phyloP scores from a whole-genome alignment of 257 asterid genomes.

The Lycium barbarum region DNA sequence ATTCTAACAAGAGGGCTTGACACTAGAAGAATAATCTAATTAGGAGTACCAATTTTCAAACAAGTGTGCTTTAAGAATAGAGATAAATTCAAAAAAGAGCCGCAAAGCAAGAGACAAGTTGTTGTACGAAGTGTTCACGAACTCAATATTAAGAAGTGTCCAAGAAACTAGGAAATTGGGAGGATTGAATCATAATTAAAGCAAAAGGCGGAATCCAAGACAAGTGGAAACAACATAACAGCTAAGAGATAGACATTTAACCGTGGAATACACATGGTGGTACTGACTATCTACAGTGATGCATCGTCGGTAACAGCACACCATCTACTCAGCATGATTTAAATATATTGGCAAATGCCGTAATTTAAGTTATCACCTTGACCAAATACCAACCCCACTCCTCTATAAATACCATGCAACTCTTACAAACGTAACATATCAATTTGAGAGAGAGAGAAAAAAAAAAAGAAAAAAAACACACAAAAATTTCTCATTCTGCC shows the following conservation, averaged over 20 bases:
- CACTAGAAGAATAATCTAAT: neutral
- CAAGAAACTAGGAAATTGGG: neutral
- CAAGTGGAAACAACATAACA: constrained; percentile 24
- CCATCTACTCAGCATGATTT: constrained; percentile 30
- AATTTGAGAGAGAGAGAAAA: neutral
- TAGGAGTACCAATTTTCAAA: neutral
- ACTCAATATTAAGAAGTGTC: neutral
- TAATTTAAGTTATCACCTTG: neutral
- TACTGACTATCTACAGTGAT: constrained; percentile 19
- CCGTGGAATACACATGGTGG: constrained; percentile 23
- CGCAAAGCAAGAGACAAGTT: constrained; percentile 4
- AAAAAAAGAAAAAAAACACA: neutral
- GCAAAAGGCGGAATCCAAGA: neutral
- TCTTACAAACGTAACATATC: neutral
- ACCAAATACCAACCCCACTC: neutral
- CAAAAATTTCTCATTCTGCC: neutral
- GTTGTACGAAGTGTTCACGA: constrained; percentile 11
- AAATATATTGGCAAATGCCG: neutral
- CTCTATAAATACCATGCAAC: constrained; percentile 25
- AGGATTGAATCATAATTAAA: neutral
- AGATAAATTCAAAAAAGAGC: neutral
- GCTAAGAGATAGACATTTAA: constrained; percentile 27
- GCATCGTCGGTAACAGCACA: constrained; percentile 27
- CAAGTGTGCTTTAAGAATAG: neutral
- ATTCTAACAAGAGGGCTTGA: neutral